phyloP scores from a whole-genome alignment of 495 filamentous ascomycete species.

The Thozetella sp. region DNA sequence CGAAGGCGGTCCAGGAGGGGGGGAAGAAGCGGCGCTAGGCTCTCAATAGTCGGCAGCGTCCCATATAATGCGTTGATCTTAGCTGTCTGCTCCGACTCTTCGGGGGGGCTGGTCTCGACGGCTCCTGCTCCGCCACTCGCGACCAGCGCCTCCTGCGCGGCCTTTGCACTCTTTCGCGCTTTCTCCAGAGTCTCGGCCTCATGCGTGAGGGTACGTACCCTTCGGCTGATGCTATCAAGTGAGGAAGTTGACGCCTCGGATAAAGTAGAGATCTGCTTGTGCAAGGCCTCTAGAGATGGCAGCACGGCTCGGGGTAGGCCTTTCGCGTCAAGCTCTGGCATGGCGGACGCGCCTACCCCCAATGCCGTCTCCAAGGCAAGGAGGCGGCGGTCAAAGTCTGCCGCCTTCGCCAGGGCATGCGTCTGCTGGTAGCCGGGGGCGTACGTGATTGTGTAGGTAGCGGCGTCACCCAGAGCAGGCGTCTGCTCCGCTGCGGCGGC shows the following conservation, averaged over 20 bases:
- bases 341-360: slow-evolving; percentile 70
- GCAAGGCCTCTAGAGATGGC: slow-evolving; percentile 76
- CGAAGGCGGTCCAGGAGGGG: slow-evolving; percentile 82
- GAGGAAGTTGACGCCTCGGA: slow-evolving; percentile 63
- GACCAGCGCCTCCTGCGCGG: slow-evolving; percentile 59
- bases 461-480: slow-evolving; percentile 6
- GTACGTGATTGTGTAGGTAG: slow-evolving; percentile 57
- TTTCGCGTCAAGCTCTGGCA: slow-evolving; percentile 62
- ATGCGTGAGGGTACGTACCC: slow-evolving; percentile 72
- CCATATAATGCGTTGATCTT: slow-evolving; percentile 94
- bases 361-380: slow-evolving; percentile 77
- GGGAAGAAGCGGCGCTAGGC: slow-evolving; percentile 80
- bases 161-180: slow-evolving; percentile 70
- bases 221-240: slow-evolving; percentile 73
- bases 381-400: slow-evolving; percentile 85
- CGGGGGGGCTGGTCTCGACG: slow-evolving; percentile 24
- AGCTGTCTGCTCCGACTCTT: slow-evolving; percentile 68
- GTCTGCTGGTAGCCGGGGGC: slow-evolving; percentile 59
- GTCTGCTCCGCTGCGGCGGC: neutral
- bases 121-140: slow-evolving; percentile 39
- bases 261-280: slow-evolving; percentile 69
- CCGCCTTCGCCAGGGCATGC: slow-evolving; percentile 74
- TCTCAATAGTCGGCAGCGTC: slow-evolving; percentile 87
- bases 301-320: slow-evolving; percentile 67
- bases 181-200: slow-evolving; percentile 81